Evolutionary conservation across 768 basidiomycete genomes (phyloP), one percentile per base, ranked within the genome.

Genomic region (Galerina sulciceps): DNA sequence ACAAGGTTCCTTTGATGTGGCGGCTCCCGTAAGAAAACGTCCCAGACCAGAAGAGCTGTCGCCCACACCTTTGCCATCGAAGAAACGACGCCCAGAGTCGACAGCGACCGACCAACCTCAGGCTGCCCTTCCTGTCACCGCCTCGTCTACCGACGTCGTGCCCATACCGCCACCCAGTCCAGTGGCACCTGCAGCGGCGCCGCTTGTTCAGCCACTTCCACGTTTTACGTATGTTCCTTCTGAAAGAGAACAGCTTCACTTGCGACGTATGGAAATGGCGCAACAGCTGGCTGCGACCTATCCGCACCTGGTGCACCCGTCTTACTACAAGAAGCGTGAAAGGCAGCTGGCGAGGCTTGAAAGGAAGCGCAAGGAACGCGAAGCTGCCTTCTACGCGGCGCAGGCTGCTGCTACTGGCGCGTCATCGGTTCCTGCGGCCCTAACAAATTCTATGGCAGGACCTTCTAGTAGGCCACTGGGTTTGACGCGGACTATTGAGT

Each of bases 271-370:
- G 10, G 48, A 66, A 5, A 73, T 73, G 40, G 77, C 77, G 0
- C 77, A 81, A 37, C 77, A 75, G 35, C 69, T 85, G 14, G 74
- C 77, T 4, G 65, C 63, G 13, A 81, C 80, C 10, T 76, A 78
- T 23, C 84, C 83, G 2, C 75, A 80, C 53, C 72, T 77, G 8
- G 75, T 79, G 1, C 65, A 66, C 6, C 64, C 72, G 2, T 67
- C 73, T 0, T 79, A 76, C 55, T 37, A 55, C 48, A 61, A 42
- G 45, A 73, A 70, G 50, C 64, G 69, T 10, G 69, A 70, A 13
- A 66, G 60, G 47, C 55, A 68, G 13, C 41, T 65, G 17, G 68
- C 60, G 17, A 55, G 63, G 20, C 52, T 55, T 46, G 55, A 57
- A 55, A 55, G 61, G 36, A 64, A 63, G 20, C 53, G 44, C 48